phyloP scores from a whole-genome alignment of 768 basidiomycete species.

The Phaeotremella fagi region DNA sequence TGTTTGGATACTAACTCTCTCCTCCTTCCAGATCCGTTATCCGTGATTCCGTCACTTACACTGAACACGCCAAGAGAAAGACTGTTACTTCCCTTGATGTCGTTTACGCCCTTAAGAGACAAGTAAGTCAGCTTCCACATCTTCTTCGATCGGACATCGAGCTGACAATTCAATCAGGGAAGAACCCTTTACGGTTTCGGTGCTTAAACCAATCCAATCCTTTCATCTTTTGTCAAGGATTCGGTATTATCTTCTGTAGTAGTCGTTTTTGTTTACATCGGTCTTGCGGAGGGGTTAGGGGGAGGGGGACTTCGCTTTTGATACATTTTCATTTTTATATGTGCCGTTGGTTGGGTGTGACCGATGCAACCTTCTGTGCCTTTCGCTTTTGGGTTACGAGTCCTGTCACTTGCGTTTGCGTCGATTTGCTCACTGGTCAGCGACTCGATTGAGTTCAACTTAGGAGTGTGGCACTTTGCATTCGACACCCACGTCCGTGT shows the following conservation, averaged over 20 bases:
- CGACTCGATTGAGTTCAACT: no score
- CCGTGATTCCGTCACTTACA: constrained; percentile 96
- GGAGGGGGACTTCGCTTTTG: constrained; percentile 17
- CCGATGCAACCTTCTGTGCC: constrained; percentile 25
- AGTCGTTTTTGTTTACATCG: constrained; percentile 7
- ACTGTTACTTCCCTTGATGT: constrained; percentile 11
- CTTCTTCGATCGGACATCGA: background rate
- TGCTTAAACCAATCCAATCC: constrained; percentile 55
- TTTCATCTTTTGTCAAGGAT: background rate
- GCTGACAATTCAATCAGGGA: constrained; percentile 37
- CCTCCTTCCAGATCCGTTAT: constrained; percentile 56
- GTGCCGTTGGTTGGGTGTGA: constrained; percentile 16
- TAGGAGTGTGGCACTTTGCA: no score
- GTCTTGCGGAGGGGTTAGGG: constrained; percentile 8
- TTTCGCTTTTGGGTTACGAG: background rate
- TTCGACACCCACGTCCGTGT: no score
- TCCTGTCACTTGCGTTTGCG: background rate
- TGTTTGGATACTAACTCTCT: constrained; percentile 5
- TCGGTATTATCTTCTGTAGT: no score
- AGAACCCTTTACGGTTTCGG: constrained; percentile 90
- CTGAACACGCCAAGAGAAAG: constrained; percentile 60
- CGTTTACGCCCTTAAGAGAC: background rate
- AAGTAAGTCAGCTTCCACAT: background rate
- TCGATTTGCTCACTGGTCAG: background rate
- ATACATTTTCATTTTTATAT: constrained; percentile 14